Evolutionary conservation across 176 grass and related monocot species (phyloP).

Genomic region (Oryza officinalis): DNA sequence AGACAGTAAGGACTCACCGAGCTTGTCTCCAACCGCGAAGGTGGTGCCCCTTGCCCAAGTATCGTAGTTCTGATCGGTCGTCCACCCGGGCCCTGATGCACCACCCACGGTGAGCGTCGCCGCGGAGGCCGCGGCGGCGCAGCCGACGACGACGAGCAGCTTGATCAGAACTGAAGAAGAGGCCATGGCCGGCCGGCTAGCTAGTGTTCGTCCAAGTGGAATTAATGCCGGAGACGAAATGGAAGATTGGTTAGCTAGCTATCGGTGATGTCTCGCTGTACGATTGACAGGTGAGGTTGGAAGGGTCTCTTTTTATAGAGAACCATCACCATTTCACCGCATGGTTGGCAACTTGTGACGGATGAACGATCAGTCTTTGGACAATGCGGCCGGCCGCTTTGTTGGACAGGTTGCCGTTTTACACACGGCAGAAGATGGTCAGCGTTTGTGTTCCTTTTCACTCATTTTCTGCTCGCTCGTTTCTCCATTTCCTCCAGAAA

Average conservation of each 20-base stretch:
- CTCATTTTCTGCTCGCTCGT: not conserved
- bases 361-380: not conserved
- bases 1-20: conserved; percentile 41
- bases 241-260: not conserved
- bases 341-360: not conserved
- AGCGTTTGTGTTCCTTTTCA: not conserved
- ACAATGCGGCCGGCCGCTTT: not conserved
- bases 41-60: conserved; percentile 44
- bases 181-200: conserved; percentile 27
- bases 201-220: not conserved
- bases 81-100: conserved; percentile 51
- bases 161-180: conserved; percentile 42
- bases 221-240: not conserved
- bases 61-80: conserved; percentile 9
- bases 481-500: not conserved
- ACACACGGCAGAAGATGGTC: not conserved
- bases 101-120: conserved; percentile 61
- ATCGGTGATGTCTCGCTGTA: conserved; percentile 16
- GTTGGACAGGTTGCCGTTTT: not conserved
- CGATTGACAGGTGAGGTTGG: conserved; percentile 18
- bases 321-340: not conserved
- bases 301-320: conserved; percentile 38
- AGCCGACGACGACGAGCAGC: conserved; percentile 56
- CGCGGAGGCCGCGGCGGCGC: conserved; percentile 41
- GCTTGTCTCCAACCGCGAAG: conserved; percentile 48